Percentiles rank a stretch among this genome's conserved stretches.
phyloP scores from a whole-genome alignment of 805 yeast genomes.

The Candida cerambycidarum region DNA sequence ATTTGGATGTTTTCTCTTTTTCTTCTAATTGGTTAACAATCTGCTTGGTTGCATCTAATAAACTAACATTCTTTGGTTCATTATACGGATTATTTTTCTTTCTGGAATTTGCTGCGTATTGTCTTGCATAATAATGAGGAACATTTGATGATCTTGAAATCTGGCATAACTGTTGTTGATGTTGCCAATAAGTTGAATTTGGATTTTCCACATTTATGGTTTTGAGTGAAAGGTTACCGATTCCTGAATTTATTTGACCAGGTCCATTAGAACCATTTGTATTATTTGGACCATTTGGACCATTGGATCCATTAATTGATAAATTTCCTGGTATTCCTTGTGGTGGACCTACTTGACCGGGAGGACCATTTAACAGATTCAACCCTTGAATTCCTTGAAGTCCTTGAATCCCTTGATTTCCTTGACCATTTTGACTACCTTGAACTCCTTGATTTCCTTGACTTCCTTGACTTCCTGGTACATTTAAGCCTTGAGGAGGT shows the following conservation, averaged over 20 bases:
- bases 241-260: background rate
- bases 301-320: background rate
- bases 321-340: background rate
- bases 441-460: conserved; percentile 6
- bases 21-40: conserved; percentile 39
- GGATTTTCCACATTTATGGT: conserved; percentile 35
- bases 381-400: conserved; percentile 1
- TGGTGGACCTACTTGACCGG: background rate
- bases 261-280: background rate
- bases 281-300: no score
- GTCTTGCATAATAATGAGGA: conserved; percentile 82
- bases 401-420: background rate
- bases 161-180: conserved; percentile 71
- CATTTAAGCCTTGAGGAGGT: conserved; percentile 11
- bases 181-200: conserved; percentile 66
- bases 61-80: conserved; percentile 37
- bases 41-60: conserved; percentile 43
- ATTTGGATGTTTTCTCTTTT: conserved; percentile 36
- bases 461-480: conserved; percentile 8
- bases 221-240: background rate
- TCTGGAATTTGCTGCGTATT: conserved; percentile 70
- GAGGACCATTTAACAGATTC: background rate
- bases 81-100: conserved; percentile 40
- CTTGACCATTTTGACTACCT: conserved; percentile 5
- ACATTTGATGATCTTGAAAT: conserved; percentile 61